phyloP scores from a whole-genome alignment of 148 eudicot genomes.

The Drosera capensis region DNA sequence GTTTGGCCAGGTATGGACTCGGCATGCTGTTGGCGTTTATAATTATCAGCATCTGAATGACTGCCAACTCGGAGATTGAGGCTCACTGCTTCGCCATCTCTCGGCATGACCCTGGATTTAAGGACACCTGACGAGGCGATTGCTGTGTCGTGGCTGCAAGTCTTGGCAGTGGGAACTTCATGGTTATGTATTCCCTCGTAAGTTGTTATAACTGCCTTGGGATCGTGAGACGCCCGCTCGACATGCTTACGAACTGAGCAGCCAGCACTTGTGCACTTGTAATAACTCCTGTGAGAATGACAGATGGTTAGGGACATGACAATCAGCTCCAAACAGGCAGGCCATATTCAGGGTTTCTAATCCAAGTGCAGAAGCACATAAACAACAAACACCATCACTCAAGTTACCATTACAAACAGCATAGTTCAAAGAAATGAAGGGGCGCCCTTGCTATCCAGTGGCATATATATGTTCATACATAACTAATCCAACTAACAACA shows the following conservation, averaged over 20 bases:
- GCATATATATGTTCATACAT: no score
- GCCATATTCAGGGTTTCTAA: constrained; percentile 5
- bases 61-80: constrained; percentile 85
- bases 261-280: constrained; percentile 86
- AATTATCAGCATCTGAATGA: constrained; percentile 19
- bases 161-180: constrained; percentile 46
- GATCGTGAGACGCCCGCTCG: constrained; percentile 97
- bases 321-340: no score
- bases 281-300: constrained; percentile 62
- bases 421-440: no score
- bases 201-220: constrained; percentile 90
- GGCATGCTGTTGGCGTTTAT: constrained; percentile 15
- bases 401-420: no score
- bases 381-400: no score
- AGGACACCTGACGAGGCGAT: no score
- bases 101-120: constrained; percentile 31
- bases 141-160: constrained; percentile 8
- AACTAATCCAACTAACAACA: no score
- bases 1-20: constrained; percentile 24
- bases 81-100: constrained; percentile 41
- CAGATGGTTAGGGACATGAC: neutral
- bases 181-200: constrained; percentile 97
- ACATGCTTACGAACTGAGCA: constrained; percentile 95
- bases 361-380: constrained; percentile 5
- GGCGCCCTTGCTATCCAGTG: no score